phyloP scores from a whole-genome alignment of 2,329 filamentous ascomycete genomes.

The Aspergillus caelatus region DNA sequence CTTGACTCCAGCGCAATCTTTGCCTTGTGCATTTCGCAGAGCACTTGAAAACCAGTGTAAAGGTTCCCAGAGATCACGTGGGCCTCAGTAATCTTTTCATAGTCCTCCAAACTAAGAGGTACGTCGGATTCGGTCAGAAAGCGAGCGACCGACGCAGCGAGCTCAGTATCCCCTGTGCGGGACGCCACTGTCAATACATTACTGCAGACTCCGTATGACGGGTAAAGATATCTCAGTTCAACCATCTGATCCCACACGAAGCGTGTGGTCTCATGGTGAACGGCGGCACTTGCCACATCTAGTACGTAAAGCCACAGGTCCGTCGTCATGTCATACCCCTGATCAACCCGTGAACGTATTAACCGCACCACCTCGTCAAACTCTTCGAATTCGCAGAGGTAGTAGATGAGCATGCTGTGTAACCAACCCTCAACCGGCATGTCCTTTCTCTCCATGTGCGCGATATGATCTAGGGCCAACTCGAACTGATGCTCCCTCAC shows the following conservation, averaged over 20 bases:
- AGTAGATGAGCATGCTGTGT: conserved; percentile 74
- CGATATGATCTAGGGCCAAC: conserved; percentile 71
- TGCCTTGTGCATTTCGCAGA: conserved; percentile 73
- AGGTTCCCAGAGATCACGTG: conserved; percentile 66
- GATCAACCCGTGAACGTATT: conserved; percentile 60
- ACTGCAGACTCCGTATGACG: conserved; percentile 65
- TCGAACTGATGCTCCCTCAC: conserved; percentile 83
- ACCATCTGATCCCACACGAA: conserved; percentile 74
- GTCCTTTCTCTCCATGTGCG: conserved; percentile 63
- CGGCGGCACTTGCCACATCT: conserved; percentile 69
- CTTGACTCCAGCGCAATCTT: conserved; percentile 59
- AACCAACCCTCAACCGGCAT: conserved; percentile 70
- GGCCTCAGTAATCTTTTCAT: conserved; percentile 75
- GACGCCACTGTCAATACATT: conserved; percentile 74
- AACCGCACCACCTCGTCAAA: conserved; percentile 75
- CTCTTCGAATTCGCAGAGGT: conserved; percentile 71
- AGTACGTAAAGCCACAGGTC: conserved; percentile 72
- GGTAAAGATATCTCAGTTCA: conserved; percentile 59
- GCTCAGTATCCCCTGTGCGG: conserved; percentile 64
- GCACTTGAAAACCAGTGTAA: conserved; percentile 65
- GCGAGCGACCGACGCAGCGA: conserved; percentile 73
- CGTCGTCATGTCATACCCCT: conserved; percentile 51
- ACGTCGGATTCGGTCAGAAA: conserved; percentile 62
- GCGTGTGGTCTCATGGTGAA: conserved; percentile 64
- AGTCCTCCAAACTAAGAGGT: conserved; percentile 67